phyloP scores from a whole-genome alignment of 257 asterid species.

The Striga asiatica region DNA sequence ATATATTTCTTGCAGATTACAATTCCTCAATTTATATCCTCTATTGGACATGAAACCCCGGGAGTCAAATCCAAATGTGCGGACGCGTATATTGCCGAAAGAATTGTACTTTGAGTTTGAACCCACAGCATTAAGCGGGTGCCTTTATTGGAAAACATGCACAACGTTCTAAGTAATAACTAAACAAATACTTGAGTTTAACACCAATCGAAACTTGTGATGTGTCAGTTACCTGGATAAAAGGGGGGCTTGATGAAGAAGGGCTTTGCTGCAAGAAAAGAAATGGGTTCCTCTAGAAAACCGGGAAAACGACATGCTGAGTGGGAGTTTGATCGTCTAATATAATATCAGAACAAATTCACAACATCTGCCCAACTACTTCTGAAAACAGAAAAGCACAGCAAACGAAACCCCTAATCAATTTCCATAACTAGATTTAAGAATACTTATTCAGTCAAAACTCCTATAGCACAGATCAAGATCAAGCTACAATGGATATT shows the following conservation, averaged over 20 bases:
- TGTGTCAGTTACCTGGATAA: constrained; percentile 26
- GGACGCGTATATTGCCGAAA: constrained; percentile 6
- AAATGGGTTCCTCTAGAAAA: constrained; percentile 23
- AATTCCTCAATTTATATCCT: constrained; percentile 20
- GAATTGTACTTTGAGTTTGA: constrained; percentile 16
- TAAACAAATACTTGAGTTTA: not conserved
- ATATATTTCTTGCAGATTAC: constrained; percentile 18
- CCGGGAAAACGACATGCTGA: not conserved
- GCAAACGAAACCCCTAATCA: not conserved
- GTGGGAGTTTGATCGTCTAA: too few species aligned
- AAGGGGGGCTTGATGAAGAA: constrained; percentile 15
- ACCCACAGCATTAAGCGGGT: constrained; percentile 10
- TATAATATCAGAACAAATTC: not conserved
- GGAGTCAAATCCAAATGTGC: constrained; percentile 17
- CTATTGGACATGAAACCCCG: constrained; percentile 24
- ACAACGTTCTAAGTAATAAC: not conserved
- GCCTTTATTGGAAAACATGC: constrained; percentile 9
- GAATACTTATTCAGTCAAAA: not conserved
- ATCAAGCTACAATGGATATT: too few species aligned
- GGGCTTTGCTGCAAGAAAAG: constrained; percentile 12
- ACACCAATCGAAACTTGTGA: not conserved
- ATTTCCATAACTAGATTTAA: not conserved
- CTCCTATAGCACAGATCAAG: too few species aligned
- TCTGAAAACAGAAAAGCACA: not conserved
- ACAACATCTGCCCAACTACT: not conserved